These are phyloP conservation scores for Sonneratia caseolaris DNA, from an alignment of 345 rosid genomes.

Conservation along the genomic window DNA sequence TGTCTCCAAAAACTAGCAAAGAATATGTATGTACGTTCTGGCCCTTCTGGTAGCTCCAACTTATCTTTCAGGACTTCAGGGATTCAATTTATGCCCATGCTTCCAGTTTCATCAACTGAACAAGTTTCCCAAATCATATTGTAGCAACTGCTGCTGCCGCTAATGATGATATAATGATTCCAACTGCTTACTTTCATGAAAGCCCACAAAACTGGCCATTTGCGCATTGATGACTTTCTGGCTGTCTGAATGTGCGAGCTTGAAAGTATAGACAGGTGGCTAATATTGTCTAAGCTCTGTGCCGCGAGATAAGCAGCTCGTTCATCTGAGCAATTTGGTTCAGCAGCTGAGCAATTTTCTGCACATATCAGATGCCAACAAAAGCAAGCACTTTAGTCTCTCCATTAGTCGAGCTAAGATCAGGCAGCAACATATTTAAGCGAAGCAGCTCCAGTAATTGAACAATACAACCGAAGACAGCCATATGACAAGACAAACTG, in stretches of 20 bases:
- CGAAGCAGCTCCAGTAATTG: not conserved
- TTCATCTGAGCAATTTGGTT: conserved; percentile 17
- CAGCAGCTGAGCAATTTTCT: conserved; percentile 17
- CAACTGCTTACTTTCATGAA: too few species aligned
- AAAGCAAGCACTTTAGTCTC: not conserved
- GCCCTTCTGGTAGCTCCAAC: not conserved
- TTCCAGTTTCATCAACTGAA: not conserved
- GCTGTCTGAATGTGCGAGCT: not conserved
- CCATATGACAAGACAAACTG: not conserved
- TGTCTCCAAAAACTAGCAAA: not conserved
- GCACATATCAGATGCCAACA: conserved; percentile 5
- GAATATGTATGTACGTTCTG: too few species aligned
- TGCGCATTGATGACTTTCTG: not conserved
- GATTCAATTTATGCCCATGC: not conserved
- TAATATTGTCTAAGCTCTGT: conserved; percentile 5
- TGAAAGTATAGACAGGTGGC: not conserved
- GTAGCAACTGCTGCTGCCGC: too few species aligned
- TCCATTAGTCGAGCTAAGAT: not conserved
- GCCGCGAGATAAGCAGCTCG: conserved; percentile 10
- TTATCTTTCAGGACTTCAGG: not conserved
- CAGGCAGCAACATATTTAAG: not conserved
- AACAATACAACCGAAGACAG: not conserved
- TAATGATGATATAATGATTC: too few species aligned
- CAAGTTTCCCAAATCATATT: too few species aligned
- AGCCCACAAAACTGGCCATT: not conserved